Percentiles rank a stretch among this genome's conserved stretches.
Conservation (phyloP, 495 filamentous ascomycete genomes). For the Beverwykella pulmonaria region DNA sequence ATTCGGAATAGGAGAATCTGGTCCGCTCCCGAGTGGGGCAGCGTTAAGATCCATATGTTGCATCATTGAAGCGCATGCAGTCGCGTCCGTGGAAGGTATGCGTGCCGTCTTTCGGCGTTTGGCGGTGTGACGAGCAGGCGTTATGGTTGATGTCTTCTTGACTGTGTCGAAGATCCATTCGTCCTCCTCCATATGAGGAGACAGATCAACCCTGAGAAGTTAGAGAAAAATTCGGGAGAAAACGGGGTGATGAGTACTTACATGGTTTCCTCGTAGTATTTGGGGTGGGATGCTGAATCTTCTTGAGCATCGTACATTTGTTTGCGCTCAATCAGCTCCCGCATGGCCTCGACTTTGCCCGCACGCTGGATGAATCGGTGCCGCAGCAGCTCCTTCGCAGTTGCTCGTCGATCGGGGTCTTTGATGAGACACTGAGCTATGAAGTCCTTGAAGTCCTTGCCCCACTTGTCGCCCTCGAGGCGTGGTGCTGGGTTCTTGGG, state of each 20-base stretch:
- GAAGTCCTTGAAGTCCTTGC: conserved; percentile 91
- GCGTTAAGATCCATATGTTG: conserved; percentile 61
- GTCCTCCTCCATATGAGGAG: conserved; percentile 69
- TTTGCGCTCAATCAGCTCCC: conserved; percentile 84
- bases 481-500: conserved; percentile 86
- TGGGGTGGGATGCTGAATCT: conserved; percentile 60
- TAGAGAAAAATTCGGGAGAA: conserved; percentile 7
- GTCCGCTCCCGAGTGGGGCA: conserved; percentile 37
- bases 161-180: conserved; percentile 99
- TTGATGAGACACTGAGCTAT: conserved; percentile 86
- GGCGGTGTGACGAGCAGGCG: conserved; percentile 46
- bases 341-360: conserved; percentile 78
- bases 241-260: conserved; percentile 43
- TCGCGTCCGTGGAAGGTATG: conserved; percentile 45
- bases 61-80: conserved; percentile 56
- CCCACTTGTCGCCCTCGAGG: conserved; percentile 82
- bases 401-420: conserved; percentile 79
- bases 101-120: conserved; percentile 55
- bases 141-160: conserved; percentile 50
- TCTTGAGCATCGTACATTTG: conserved; percentile 73
- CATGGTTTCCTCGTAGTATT: conserved; percentile 89
- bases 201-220: conserved; percentile 60
- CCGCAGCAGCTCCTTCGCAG: conserved; percentile 84
- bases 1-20: conserved; percentile 18
- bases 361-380: conserved; percentile 88